Evolutionary conservation across 2,329 filamentous ascomycete genomes (phyloP).

Genomic region (Orbilia javanica): DNA sequence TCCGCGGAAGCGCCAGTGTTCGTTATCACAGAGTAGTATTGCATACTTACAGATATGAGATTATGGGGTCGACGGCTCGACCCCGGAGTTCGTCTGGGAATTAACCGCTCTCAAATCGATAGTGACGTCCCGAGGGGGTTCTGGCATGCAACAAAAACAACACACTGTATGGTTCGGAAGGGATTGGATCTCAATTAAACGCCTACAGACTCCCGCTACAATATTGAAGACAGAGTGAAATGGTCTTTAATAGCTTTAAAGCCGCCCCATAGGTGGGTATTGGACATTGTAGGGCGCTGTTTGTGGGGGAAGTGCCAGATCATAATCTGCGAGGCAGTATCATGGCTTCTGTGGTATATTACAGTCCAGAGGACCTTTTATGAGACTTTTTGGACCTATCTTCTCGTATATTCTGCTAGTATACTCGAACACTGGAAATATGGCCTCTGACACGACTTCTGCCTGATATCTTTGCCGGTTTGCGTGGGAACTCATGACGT

Average conservation of each 20-base stretch:
- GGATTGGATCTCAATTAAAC: not conserved
- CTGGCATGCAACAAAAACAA: slow-evolving; percentile 25
- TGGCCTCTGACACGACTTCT: not conserved
- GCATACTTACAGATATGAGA: slow-evolving; percentile 23
- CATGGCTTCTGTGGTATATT: not conserved
- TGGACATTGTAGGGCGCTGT: not conserved
- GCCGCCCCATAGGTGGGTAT: not conserved
- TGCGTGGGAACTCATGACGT: not conserved
- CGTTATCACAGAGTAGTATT: slow-evolving; percentile 37
- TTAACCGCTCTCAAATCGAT: slow-evolving; percentile 14
- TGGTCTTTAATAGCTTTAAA: not conserved
- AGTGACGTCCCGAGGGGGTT: not conserved
- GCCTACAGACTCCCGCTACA: not conserved
- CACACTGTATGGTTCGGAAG: not conserved
- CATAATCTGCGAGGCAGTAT: not conserved
- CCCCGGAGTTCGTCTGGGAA: slow-evolving; percentile 14
- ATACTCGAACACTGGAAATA: not conserved
- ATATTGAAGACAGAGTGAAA: not conserved
- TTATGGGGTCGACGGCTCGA: slow-evolving; percentile 13
- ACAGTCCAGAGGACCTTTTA: not conserved
- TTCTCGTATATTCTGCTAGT: not conserved
- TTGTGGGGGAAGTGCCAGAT: not conserved
- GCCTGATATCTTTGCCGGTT: not conserved
- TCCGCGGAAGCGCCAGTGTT: slow-evolving; percentile 50
- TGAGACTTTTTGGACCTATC: not conserved